These are phyloP conservation scores for Podospora pseudocomata DNA, from an alignment of 495 filamentous ascomycete genomes.

Conservation along the genomic window DNA sequence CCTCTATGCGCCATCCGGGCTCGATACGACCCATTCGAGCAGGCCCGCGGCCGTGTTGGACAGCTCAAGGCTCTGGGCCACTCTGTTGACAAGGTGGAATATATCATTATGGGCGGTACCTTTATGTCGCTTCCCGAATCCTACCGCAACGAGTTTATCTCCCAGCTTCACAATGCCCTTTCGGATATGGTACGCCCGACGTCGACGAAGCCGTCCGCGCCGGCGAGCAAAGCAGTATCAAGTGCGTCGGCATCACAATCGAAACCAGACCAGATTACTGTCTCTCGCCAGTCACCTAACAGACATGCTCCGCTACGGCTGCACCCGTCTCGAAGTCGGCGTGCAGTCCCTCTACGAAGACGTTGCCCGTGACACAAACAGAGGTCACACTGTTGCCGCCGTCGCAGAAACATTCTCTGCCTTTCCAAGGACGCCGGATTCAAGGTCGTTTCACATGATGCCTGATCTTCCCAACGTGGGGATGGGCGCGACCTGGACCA, in stretches of 20 bases:
- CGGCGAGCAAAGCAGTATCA: conserved; percentile 89
- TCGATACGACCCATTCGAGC: conserved; percentile 96
- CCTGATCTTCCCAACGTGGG: conserved; percentile 96
- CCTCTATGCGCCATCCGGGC: conserved; percentile 97
- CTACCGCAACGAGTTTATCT: conserved; percentile 89
- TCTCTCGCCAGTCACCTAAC: conserved; percentile 83
- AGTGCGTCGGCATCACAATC: conserved; percentile 98
- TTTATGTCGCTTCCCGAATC: conserved; percentile 93
- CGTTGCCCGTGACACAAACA: conserved; percentile 95
- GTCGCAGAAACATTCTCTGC: conserved; percentile 93
- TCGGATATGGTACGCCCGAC: conserved; percentile 84
- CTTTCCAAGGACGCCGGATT: conserved; percentile 95
- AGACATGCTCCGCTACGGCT: conserved; percentile 94
- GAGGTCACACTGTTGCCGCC: conserved; percentile 91
- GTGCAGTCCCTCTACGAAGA: conserved; percentile 98
- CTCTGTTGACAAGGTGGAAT: conserved; percentile 98
- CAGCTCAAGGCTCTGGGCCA: conserved; percentile 93
- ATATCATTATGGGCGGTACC: conserved; percentile 99
- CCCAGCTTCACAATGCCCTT: conserved; percentile 92
- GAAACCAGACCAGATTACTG: conserved; percentile 97
- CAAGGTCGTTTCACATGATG: conserved; percentile 99
- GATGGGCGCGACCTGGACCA: conserved; percentile 94
- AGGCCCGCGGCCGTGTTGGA: conserved; percentile 91
- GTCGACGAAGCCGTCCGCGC: conserved; percentile 93
- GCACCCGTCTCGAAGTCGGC: conserved; percentile 89